A percentile compares a stretch with the other conserved stretches of the same genome.
phyloP scores from a whole-genome alignment of 2,329 filamentous ascomycete species.

The Botrytis paeoniae region DNA sequence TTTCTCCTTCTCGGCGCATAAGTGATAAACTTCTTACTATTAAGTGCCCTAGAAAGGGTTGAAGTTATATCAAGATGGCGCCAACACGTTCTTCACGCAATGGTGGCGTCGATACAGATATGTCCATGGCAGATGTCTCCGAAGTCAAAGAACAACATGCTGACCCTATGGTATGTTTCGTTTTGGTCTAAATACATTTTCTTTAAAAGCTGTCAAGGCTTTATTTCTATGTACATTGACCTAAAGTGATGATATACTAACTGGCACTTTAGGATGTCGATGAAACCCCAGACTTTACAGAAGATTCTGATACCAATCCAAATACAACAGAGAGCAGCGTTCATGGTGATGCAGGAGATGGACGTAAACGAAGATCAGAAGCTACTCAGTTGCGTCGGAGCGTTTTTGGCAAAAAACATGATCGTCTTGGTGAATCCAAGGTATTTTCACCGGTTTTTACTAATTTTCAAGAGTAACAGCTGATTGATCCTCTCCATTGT shows the following conservation, averaged over 20 bases:
- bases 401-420: slow-evolving; percentile 93
- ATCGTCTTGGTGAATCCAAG: slow-evolving; percentile 87
- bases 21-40: slow-evolving; percentile 21
- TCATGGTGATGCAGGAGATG: slow-evolving; percentile 73
- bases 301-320: slow-evolving; percentile 65
- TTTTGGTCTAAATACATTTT: not conserved
- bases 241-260: slow-evolving; percentile 12
- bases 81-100: slow-evolving; percentile 51
- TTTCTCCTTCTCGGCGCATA: slow-evolving; percentile 21
- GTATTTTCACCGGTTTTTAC: slow-evolving; percentile 44
- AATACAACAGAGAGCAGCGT: slow-evolving; percentile 80
- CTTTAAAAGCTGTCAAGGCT: not conserved
- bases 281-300: slow-evolving; percentile 64
- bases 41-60: slow-evolving; percentile 28
- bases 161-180: slow-evolving; percentile 38
- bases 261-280: slow-evolving; percentile 53
- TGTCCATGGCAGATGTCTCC: slow-evolving; percentile 61
- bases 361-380: slow-evolving; percentile 80
- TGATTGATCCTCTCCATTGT: slow-evolving; percentile 6
- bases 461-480: not conserved
- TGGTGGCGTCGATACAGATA: slow-evolving; percentile 48
- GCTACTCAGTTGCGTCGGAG: slow-evolving; percentile 86
- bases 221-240: not conserved
- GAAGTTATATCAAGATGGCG: slow-evolving; percentile 47
- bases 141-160: slow-evolving; percentile 37